phyloP scores from a whole-genome alignment of 257 asterid genomes.

The Solanum megistacrolobum region DNA sequence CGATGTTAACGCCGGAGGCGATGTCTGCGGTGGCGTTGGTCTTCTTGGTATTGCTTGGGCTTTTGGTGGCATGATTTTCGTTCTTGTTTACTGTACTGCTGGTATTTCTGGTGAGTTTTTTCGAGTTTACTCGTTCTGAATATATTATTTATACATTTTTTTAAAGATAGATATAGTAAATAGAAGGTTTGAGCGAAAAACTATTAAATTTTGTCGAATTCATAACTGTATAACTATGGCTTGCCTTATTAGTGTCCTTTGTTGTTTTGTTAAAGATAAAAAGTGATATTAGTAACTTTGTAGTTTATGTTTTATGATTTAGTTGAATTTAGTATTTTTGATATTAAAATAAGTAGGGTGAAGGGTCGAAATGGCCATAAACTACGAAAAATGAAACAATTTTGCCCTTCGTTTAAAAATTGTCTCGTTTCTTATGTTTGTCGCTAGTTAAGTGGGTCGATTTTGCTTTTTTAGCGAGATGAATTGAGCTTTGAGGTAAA shows the following conservation, averaged over 20 bases:
- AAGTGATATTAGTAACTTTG: background rate
- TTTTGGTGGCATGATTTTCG: constrained; percentile 71
- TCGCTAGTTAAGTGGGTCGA: background rate
- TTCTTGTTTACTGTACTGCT: constrained; percentile 82
- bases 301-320: background rate
- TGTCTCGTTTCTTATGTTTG: background rate
- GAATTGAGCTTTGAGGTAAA: background rate
- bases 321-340: background rate
- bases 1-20: constrained; percentile 25
- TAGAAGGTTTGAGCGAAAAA: background rate
- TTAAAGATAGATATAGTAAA: background rate
- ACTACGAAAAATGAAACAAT: background rate
- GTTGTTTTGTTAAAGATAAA: background rate
- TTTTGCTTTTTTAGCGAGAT: background rate
- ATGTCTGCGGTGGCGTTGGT: constrained; percentile 57
- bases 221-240: no score
- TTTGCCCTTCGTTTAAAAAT: background rate
- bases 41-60: constrained; percentile 79
- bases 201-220: background rate
- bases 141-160: background rate
- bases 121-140: background rate
- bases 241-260: no score
- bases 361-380: background rate
- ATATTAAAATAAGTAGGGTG: background rate
- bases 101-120: constrained; percentile 54